Evolutionary conservation across 2,329 filamentous ascomycete species (phyloP), one percentile per base, ranked within the genome.

Genomic region (Emericellopsis cladophorae): DNA sequence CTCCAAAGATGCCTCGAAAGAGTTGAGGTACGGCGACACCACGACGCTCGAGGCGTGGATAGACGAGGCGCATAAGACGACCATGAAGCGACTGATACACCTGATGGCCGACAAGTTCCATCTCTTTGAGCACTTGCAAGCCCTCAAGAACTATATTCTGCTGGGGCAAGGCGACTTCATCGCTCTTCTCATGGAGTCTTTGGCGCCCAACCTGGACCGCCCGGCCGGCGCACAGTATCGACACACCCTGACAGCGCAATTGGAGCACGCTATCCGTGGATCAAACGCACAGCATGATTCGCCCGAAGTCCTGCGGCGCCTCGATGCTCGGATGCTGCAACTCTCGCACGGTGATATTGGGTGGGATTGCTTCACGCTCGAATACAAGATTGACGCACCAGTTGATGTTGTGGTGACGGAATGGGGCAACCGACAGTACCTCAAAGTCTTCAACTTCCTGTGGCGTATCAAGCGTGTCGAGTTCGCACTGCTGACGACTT

Each of bases 391-490:
- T 50, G 89, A 95, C 57, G 84, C 90, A 2, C 92, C 92, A 0
- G 85, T 95, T 21, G 92, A 98, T 56, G 92, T 98, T 23, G 89
- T 98, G 37, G 88, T 98, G 32, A 96, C 90, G 0, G 87, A 93
- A 34, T 95, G 89, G 77, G 89, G 88, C 36, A 90, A 85, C 49
- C 84, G 90, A 18, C 90, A 98, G 57, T 98, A 98, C 57, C 80
- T 98, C 51, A 96, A 96, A 57, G 87, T 98, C 9, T 98, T 98
- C 74, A 98, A 98, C 62, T 95, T 98, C 55, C 73, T 98, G 4
- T 98, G 92, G 90, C 82, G 92, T 46, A 87, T 98, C 54, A 98
- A 98, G 64, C 82, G 92, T 23, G 92, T 98, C 40, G 92, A 98
- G 55, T 98, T 96, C 54, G 89, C 86, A 0, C 74, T 98, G 2